phyloP scores from a whole-genome alignment of 345 rosid genomes.

The Eucalyptus rudis region DNA sequence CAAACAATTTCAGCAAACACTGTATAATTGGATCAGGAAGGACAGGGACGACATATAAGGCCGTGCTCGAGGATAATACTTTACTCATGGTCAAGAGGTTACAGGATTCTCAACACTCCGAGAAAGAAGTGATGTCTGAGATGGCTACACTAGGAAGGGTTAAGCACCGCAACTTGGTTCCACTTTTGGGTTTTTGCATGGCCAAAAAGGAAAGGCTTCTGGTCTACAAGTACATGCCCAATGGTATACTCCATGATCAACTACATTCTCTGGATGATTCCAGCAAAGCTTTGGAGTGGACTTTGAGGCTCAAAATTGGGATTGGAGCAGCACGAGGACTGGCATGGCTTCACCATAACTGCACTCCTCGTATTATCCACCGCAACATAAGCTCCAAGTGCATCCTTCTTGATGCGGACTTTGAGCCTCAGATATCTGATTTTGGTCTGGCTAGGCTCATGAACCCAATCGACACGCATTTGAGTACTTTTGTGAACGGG shows the following conservation, averaged over 20 bases:
- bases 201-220: slow-evolving; percentile 66
- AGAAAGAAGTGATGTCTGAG: slow-evolving; percentile 68
- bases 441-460: slow-evolving; percentile 95
- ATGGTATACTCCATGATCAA: slow-evolving; percentile 55
- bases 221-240: slow-evolving; percentile 65
- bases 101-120: slow-evolving; percentile 81
- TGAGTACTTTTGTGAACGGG: slow-evolving; percentile 95
- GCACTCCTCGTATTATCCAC: slow-evolving; percentile 91
- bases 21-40: slow-evolving; percentile 80
- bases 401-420: slow-evolving; percentile 66
- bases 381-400: slow-evolving; percentile 91
- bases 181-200: slow-evolving; percentile 78
- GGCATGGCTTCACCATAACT: slow-evolving; percentile 96
- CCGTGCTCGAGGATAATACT: slow-evolving; percentile 63
- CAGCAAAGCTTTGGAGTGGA: slow-evolving; percentile 63
- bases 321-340: slow-evolving; percentile 75
- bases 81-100: slow-evolving; percentile 79
- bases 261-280: slow-evolving; percentile 32
- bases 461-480: slow-evolving; percentile 90
- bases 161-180: slow-evolving; percentile 70
- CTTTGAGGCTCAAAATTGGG: slow-evolving; percentile 75
- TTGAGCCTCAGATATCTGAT: slow-evolving; percentile 88
- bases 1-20: slow-evolving; percentile 62
- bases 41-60: slow-evolving; percentile 79
- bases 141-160: slow-evolving; percentile 83